Evolutionary conservation across 805 yeast species (phyloP).

Genomic region (Candida lessepsii): DNA sequence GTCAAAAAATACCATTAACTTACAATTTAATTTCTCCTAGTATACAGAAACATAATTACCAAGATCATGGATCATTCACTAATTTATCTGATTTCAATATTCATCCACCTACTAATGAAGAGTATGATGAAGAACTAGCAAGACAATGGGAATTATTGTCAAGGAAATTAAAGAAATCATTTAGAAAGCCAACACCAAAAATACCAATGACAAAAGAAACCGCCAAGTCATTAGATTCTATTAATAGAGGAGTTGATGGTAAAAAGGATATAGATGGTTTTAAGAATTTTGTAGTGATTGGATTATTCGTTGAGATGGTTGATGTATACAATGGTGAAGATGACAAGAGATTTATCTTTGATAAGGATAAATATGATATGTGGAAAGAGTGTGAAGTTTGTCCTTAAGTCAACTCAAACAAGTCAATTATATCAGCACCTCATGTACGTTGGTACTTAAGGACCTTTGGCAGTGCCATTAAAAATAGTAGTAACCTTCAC

Average conservation of each 20-base stretch:
- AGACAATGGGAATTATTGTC: constrained; percentile 66
- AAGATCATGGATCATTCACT: constrained; percentile 25
- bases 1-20: constrained; percentile 19
- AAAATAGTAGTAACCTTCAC: too few relatives aligned
- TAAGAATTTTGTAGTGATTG: constrained; percentile 67
- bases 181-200: constrained; percentile 76
- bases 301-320: constrained; percentile 66
- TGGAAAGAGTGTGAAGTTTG: constrained; percentile 82
- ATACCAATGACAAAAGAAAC: constrained; percentile 53
- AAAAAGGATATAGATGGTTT: constrained; percentile 58
- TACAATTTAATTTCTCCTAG: constrained; percentile 27
- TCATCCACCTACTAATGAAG: constrained; percentile 52
- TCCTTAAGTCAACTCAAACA: too few relatives aligned
- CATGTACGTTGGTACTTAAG: too few relatives aligned
- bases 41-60: constrained; percentile 5
- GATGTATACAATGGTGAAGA: constrained; percentile 65
- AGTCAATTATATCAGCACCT: too few relatives aligned
- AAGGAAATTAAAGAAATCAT: constrained; percentile 58
- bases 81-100: constrained; percentile 27
- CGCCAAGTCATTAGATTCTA: constrained; percentile 61
- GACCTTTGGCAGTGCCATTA: too few relatives aligned
- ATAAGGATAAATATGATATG: constrained; percentile 52
- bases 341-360: constrained; percentile 52
- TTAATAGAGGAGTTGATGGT: constrained; percentile 83
- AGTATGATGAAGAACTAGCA: constrained; percentile 64